phyloP scores from a whole-genome alignment of 2,329 filamentous ascomycete species.

The Penicillium decumbens region DNA sequence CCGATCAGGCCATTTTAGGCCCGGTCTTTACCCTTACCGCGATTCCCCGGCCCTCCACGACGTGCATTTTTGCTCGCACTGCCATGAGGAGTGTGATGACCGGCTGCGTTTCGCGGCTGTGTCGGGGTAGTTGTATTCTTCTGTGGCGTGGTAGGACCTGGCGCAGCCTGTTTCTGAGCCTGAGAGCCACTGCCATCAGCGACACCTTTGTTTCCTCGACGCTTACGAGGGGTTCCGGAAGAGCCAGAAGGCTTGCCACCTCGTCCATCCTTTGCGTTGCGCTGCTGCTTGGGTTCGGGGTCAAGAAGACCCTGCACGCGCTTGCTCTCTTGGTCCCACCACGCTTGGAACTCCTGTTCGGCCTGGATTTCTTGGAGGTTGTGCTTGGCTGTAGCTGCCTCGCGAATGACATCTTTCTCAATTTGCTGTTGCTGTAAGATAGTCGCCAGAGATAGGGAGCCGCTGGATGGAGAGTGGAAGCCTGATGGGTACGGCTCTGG shows the following conservation, averaged over 20 bases:
- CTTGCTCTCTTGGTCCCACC: slow-evolving; percentile 41
- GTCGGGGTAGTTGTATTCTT: slow-evolving; percentile 12
- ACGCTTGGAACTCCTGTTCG: slow-evolving; percentile 89
- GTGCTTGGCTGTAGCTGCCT: slow-evolving; percentile 74
- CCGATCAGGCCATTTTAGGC: neutral
- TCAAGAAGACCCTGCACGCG: slow-evolving; percentile 34
- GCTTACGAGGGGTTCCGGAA: slow-evolving; percentile 14
- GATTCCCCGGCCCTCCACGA: slow-evolving; percentile 23
- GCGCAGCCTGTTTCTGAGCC: slow-evolving; percentile 2
- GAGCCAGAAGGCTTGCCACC: slow-evolving; percentile 13
- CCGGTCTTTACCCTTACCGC: slow-evolving; percentile 20
- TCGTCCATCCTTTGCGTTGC: slow-evolving; percentile 12
- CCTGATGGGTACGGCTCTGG: slow-evolving; percentile 26
- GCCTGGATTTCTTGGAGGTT: slow-evolving; percentile 92
- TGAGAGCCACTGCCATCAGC: slow-evolving; percentile 4
- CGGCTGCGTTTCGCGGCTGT: slow-evolving; percentile 8
- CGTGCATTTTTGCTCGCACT: slow-evolving; percentile 14
- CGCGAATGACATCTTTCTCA: slow-evolving; percentile 76
- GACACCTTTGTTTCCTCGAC: slow-evolving; percentile 15
- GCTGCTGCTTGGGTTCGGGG: slow-evolving; percentile 15
- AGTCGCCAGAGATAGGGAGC: slow-evolving; percentile 74
- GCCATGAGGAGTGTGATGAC: slow-evolving; percentile 9
- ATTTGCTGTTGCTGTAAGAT: slow-evolving; percentile 83
- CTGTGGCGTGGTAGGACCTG: slow-evolving; percentile 5
- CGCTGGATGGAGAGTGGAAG: slow-evolving; percentile 51